Evolutionary conservation across 2,329 filamentous ascomycete species (phyloP).

Genomic region (Cytospora leucostoma): DNA sequence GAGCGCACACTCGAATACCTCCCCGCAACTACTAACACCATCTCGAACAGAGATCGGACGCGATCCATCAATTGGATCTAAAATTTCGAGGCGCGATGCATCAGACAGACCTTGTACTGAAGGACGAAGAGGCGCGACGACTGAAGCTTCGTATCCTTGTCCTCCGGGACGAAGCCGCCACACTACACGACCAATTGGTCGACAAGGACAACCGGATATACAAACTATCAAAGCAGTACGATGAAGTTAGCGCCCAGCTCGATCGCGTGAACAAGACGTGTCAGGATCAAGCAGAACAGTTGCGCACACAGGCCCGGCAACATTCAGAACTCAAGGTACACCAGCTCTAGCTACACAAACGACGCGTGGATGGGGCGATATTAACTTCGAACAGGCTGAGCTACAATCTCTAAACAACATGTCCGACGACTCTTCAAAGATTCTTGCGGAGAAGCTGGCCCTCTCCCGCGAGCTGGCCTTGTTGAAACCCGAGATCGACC

Average conservation of each 20-base stretch:
- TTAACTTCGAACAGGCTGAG: conserved; percentile 59
- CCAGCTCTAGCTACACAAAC: neutral
- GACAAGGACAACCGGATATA: conserved; percentile 63
- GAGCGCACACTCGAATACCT: conserved; percentile 8
- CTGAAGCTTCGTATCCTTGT: conserved; percentile 69
- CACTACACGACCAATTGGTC: conserved; percentile 63
- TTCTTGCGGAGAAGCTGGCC: conserved; percentile 61
- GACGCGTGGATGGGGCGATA: neutral
- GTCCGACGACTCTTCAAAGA: conserved; percentile 68
- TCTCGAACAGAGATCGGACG: conserved; percentile 43
- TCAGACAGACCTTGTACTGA: conserved; percentile 66
- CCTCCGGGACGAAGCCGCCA: conserved; percentile 73
- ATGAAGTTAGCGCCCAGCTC: conserved; percentile 46
- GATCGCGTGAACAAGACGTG: conserved; percentile 45
- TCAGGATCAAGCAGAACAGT: conserved; percentile 48
- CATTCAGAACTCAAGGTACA: conserved; percentile 51
- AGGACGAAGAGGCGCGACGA: conserved; percentile 73
- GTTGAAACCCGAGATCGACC: conserved; percentile 58
- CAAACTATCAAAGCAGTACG: conserved; percentile 42
- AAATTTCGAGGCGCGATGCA: conserved; percentile 67
- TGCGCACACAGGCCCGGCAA: conserved; percentile 52
- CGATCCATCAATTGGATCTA: conserved; percentile 63
- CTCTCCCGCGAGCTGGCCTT: conserved; percentile 53
- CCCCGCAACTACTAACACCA: conserved; percentile 2
- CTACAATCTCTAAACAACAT: conserved; percentile 67